Evolutionary conservation across 78 protist species (phyloP), one percentile per base, ranked within the genome.

Genomic region (Dictyostelium purpureum): DNA sequence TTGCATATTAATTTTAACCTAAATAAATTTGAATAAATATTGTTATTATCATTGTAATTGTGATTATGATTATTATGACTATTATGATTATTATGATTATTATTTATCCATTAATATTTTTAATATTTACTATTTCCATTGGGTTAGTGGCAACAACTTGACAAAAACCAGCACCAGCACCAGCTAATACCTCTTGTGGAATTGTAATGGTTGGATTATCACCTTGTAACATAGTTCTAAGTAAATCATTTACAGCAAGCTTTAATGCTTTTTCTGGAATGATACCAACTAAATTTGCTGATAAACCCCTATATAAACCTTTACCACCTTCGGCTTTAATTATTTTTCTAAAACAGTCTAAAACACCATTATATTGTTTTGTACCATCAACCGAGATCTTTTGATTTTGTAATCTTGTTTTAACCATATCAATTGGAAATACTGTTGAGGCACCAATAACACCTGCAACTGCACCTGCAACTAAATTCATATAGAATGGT

Each of bases 191-290:
- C 51, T 96, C 97, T 76, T 90, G 77, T 18, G 33, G 43, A 16
- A 74, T 10, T 16, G 79, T 94, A 24, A 75, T 75, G 0, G 31
- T 9, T 49, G 76, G 12, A 11, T 61, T 63, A 35, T 73, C 66
- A n/a, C 92, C 92, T 59, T 85, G 92, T 6, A 85, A 57, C 12
- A 6, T 28, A 3, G 76, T 19, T 35, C 97, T 93, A 24, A 90
- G 24, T 5, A 65, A 61, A 77, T 94, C 97, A 73, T 96, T 96
- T 24, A 96, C 79, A 0, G 93, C 92, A 0, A 96, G 43, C 33
- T 96, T 96, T 40, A 96, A 79, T 51, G 97, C 97, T 40, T 96
- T 96, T 51, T 96, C 97, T 12, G 96, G 96, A n/a, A 88, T 88
- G 21, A 96, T 95, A 56, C 97, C 97, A 24, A 88, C 74, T 28